Conservation (phyloP, 768 basidiomycete species). For the Podaxis carcinomalis region DNA sequence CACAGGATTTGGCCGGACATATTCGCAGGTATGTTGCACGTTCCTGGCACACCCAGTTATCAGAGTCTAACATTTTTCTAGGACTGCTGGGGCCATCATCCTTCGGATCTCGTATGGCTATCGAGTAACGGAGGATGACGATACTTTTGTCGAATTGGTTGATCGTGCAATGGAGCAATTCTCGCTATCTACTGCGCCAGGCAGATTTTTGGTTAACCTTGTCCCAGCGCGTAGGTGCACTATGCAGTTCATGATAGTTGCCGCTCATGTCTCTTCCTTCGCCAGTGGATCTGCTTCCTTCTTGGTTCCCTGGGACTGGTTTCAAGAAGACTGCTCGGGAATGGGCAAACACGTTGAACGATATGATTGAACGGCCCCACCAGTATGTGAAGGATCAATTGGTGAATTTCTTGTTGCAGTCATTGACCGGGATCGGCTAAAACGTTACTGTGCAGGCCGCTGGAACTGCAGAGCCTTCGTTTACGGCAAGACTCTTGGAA, state of each 20-base stretch:
- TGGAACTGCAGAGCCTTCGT: constrained; percentile 31
- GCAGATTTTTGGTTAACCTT: constrained; percentile 44
- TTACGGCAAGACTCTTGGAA: constrained; percentile 28
- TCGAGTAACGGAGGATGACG: constrained; percentile 31
- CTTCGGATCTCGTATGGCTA: constrained; percentile 43
- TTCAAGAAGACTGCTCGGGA: constrained; percentile 45
- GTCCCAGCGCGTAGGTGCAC: constrained; percentile 38
- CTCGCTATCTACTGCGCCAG: constrained; percentile 36
- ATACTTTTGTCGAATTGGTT: constrained; percentile 35
- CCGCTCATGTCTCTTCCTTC: not conserved
- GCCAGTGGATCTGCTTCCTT: constrained; percentile 43
- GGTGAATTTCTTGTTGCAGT: constrained; percentile 23
- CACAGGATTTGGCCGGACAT: constrained; percentile 28
- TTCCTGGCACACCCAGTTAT: not conserved
- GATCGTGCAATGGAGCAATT: constrained; percentile 36
- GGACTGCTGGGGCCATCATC: constrained; percentile 41
- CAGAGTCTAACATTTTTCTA: constrained; percentile 5
- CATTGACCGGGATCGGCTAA: not conserved
- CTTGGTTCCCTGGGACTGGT: constrained; percentile 54
- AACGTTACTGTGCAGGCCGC: constrained; percentile 15
- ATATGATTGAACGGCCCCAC: constrained; percentile 44
- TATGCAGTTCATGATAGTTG: not conserved
- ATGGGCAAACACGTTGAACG: constrained; percentile 38
- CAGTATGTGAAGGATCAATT: constrained; percentile 39
- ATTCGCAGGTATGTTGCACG: constrained; percentile 29